Evolutionary conservation across 352 stramenopile genomes (phyloP), one percentile per base, ranked within the genome.

Genomic region (Globisporangium cylindrosporum): DNA sequence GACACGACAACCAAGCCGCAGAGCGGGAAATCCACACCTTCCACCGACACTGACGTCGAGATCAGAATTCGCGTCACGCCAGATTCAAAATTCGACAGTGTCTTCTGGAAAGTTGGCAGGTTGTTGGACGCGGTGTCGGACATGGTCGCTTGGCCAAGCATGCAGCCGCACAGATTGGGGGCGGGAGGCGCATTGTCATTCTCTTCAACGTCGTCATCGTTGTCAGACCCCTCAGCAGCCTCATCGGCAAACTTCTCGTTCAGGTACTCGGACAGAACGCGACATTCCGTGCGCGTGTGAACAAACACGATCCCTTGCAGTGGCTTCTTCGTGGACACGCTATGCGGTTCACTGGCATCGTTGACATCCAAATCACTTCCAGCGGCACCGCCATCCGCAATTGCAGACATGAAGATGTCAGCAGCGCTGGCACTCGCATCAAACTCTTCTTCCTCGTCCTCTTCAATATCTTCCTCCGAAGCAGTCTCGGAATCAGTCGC

Each of bases 251-350:
- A 81, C 34, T 84, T 86, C 24, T 82, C 79, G 62, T 94, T 95
- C 3, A 97, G 73, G 59, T 73, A 96, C 53, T 96, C 89, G 0
- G 75, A 85, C 60, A 96, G 51, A 3, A 95, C 81, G 57, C 86
- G 89, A 46, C 84, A 92, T 68, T 94, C 88, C 25, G 80, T 79
- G n/a, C 90, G 82, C 22, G 84, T 92, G 53, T 91, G 81, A 12
- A 96, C 89, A 61, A 96, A 96, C 49, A 97, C 72, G 36, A 97
- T 94, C 22, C 87, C 88, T 51, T 92, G 82, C n/a, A 90, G 66
- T 12, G 10, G 27, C n/a, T 58, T 29, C 41, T 51, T 27, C 10
- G 4, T 20, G 4, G 4, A 48, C 0, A 10, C 25, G 15, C 18
- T 18, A 3, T 9, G 34, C 10, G 24, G 24, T 6, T 68, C 61